Base-by-base conservation (phyloP, 306 rosid genomes). In the Erythrophleum fordii region DNA sequence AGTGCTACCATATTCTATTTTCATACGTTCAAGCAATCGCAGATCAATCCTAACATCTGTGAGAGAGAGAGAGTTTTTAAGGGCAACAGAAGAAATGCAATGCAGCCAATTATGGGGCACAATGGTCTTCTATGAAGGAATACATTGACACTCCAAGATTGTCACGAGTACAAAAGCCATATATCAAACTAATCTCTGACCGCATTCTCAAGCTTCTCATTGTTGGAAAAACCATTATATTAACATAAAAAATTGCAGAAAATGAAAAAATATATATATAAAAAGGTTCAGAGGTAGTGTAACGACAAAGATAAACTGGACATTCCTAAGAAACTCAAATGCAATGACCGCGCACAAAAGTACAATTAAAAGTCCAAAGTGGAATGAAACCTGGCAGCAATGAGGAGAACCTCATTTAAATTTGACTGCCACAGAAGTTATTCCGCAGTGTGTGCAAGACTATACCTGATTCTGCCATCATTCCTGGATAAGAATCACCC, bases 171-270 rank as follows among this genome's bases (percentile, higher is more conserved):
- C 79, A 60, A 10, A 64, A 56, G 80, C 11, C 83, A 68, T 59
- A 37, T 69, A 74, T 79, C 81, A 68, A 79, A 59, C 81, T 69
- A 71, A 83, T 41, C 49, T 68, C 22, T 68, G 48, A 69, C 81
- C 78, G 59, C 74, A 59, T 41, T 75, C 20, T 59, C 83, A 37
- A 58, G 37, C 68, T 9, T 59, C 81, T 79, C 80, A 59, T 22
- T 49, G 78, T 60, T 79, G 71, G 31, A 35, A 46, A 62, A 71
- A 52, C 39, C 69, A 72, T 26, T 13, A 67, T 68, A 75, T 79
- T 51, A 82, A 78, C 77, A 83, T 0, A 13, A 53, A 80, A 80
- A 83, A 78, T 39, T 73, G 80, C 77, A 83, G 81, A 83, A 58
- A 46, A 67, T 11, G n/a, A 11, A 8, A 28, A 8, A 49, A 53